Conservation (phyloP, 139 green algal species). For the Chlorella sp. region DNA sequence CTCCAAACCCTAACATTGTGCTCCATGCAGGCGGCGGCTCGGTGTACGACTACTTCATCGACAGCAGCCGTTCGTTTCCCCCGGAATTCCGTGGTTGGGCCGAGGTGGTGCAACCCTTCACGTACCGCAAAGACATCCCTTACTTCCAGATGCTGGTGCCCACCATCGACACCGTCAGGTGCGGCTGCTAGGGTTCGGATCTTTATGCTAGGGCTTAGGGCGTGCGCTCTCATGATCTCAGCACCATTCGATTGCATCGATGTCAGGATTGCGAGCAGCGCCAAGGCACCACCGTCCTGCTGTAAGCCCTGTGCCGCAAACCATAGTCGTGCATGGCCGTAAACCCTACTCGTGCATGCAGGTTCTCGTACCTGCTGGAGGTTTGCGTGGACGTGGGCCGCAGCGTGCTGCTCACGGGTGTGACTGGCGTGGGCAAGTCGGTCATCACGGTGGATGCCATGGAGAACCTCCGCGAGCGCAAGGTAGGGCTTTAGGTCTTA, state of each 20-base stretch:
- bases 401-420: slow-evolving; percentile 66
- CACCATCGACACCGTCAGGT: slow-evolving; percentile 69
- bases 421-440: slow-evolving; percentile 75
- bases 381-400: slow-evolving; percentile 56
- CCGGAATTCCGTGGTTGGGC: slow-evolving; percentile 59
- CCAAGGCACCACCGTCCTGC: too few species aligned
- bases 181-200: too few species aligned
- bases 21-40: slow-evolving; percentile 20
- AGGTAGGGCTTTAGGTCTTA: too few species aligned
- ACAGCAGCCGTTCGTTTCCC: slow-evolving; percentile 26
- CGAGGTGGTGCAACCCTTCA: slow-evolving; percentile 57
- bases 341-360: too few species aligned
- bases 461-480: slow-evolving; percentile 32
- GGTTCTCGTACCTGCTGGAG: slow-evolving; percentile 57
- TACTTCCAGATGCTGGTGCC: slow-evolving; percentile 79
- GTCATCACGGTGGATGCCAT: slow-evolving; percentile 57
- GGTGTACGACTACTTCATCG: slow-evolving; percentile 73
- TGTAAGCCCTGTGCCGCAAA: too few species aligned
- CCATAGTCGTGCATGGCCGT: too few species aligned
- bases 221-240: too few species aligned
- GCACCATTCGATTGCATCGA: too few species aligned
- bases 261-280: too few species aligned
- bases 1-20: too few species aligned
- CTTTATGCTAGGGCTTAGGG: too few species aligned
- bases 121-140: slow-evolving; percentile 58